Conservation (phyloP, 169 alveolate species). For the Cryptosporidium baileyi region DNA sequence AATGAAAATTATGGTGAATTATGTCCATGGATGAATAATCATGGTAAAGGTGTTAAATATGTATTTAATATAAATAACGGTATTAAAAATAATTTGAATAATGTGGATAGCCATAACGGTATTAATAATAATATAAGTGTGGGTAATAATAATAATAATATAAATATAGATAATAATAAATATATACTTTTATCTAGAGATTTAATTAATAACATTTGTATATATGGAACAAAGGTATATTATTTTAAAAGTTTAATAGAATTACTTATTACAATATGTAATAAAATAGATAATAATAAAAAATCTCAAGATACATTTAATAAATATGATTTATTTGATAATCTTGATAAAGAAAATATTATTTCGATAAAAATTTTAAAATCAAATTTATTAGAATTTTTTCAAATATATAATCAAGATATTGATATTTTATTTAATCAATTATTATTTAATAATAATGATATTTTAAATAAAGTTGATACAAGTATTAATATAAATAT, state of each 20-base stretch:
- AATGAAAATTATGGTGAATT: not conserved
- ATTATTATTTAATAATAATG: not conserved
- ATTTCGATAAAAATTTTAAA: not conserved
- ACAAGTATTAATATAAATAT: not conserved
- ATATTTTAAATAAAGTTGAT: not conserved
- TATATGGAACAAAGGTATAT: constrained; percentile 23
- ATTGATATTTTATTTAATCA: not conserved
- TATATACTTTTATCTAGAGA: constrained; percentile 7
- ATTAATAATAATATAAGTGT: not conserved
- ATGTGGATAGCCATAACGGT: no score
- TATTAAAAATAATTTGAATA: not conserved
- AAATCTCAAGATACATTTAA: not conserved
- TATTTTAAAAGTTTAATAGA: constrained; percentile 28
- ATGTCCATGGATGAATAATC: constrained; percentile 45
- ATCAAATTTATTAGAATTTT: not conserved
- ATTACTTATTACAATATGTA: not conserved
- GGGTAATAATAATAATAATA: not conserved
- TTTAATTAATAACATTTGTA: not conserved
- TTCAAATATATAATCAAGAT: not conserved
- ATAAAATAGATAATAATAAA: not conserved
- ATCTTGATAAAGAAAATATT: not conserved
- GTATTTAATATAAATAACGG: not conserved
- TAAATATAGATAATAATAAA: not conserved
- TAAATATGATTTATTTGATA: no score
- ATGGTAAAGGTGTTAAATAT: constrained; percentile 18